Evolutionary conservation across 129 eudicot genomes (phyloP).

Genomic region (Tagetes erecta): DNA sequence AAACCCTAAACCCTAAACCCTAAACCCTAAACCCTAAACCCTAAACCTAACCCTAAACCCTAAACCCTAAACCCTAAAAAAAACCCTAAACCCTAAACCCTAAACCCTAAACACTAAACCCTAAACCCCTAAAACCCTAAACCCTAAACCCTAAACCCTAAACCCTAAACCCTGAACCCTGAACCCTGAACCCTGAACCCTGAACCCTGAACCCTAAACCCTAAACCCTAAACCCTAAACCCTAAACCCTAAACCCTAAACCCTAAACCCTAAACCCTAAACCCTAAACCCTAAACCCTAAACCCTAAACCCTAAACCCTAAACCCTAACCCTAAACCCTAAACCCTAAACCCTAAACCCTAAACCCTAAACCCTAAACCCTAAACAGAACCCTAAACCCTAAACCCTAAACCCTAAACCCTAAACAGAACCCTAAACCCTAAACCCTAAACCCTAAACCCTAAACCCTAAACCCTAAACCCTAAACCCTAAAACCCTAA

Average conservation of each 20-base stretch:
- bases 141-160: constrained; percentile 9
- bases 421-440: constrained; percentile 11
- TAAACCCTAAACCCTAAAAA: constrained; percentile 8
- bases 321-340: neutral
- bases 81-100: constrained; percentile 10
- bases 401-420: constrained; percentile 8
- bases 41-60: constrained; percentile 10
- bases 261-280: constrained; percentile 1
- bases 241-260: constrained; percentile 3
- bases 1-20: neutral
- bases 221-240: neutral
- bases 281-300: neutral
- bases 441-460: constrained; percentile 9
- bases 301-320: neutral
- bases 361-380: neutral
- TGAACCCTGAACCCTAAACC: too few species aligned
- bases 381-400: neutral
- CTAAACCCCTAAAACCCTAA: too few species aligned
- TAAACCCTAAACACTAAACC: too few species aligned
- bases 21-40: neutral
- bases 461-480: constrained; percentile 7
- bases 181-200: constrained; percentile 2
- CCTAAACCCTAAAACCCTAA: constrained; percentile 2
- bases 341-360: too few species aligned
- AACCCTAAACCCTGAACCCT: constrained; percentile 10